These are phyloP conservation scores for Beta vulgaris DNA, from an alignment of 148 eudicot species.

Conservation along the genomic window DNA sequence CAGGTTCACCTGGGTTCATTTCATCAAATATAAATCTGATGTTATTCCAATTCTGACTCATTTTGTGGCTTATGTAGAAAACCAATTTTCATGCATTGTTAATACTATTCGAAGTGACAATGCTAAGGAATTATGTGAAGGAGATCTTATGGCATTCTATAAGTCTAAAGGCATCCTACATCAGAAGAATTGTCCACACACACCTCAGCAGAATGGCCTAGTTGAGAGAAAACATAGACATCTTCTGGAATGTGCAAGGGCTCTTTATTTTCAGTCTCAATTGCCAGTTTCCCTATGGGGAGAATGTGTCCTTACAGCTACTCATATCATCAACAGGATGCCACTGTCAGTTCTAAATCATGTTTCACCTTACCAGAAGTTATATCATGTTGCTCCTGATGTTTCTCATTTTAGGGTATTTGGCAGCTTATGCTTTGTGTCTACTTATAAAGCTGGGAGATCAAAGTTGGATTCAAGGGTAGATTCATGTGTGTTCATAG, in stretches of 20 bases:
- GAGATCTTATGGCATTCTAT: not conserved
- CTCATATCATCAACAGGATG: not conserved
- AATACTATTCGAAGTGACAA: conserved; percentile 17
- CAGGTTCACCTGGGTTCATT: conserved; percentile 6
- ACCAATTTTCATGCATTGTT: not conserved
- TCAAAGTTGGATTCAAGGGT: not conserved
- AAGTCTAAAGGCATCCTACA: not conserved
- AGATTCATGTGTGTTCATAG: not conserved
- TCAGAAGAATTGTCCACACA: not conserved
- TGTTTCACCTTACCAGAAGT: not conserved
- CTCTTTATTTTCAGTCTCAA: conserved; percentile 2
- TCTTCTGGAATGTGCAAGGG: not conserved
- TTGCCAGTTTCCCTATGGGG: conserved; percentile 2
- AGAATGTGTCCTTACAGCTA: not conserved
- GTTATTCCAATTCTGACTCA: not conserved
- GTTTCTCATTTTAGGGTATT: not conserved
- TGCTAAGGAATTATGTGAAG: conserved; percentile 4
- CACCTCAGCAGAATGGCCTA: conserved; percentile 22
- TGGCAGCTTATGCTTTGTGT: not conserved
- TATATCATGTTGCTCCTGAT: not conserved
- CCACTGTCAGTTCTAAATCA: not conserved
- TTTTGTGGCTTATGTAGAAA: not conserved
- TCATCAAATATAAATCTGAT: conserved; percentile 3
- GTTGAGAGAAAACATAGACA: conserved; percentile 23
- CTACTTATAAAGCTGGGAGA: not conserved